Percentiles rank a stretch among this genome's conserved stretches.
These are phyloP conservation scores for Echinosophora koreensis DNA, from an alignment of 306 rosid genomes.

Conservation along the genomic window DNA sequence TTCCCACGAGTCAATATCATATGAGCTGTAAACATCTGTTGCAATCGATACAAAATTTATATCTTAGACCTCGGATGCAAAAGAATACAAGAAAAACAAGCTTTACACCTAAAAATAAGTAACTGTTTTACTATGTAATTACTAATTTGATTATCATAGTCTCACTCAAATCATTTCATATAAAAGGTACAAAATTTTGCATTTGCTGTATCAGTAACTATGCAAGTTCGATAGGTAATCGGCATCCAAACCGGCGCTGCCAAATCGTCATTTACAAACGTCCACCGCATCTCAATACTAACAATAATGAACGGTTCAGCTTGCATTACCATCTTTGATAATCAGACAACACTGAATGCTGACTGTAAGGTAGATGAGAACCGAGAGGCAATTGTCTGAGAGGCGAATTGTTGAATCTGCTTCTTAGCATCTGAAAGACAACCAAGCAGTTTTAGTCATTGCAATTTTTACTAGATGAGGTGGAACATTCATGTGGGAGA, in stretches of 20 bases:
- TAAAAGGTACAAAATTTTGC: constrained; percentile 53
- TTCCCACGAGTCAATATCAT: constrained; percentile 25
- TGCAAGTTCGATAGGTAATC: constrained; percentile 46
- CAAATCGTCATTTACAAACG: constrained; percentile 65
- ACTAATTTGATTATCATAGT: constrained; percentile 20
- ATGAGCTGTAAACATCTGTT: constrained; percentile 4
- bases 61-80: constrained; percentile 1
- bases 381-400: constrained; percentile 83
- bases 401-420: constrained; percentile 92
- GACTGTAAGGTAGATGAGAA: constrained; percentile 84
- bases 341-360: constrained; percentile 84
- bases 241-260: constrained; percentile 42
- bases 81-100: constrained; percentile 43
- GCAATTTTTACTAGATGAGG: constrained; percentile 10
- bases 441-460: constrained; percentile 38
- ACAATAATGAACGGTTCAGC: constrained; percentile 41
- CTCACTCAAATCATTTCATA: constrained; percentile 41
- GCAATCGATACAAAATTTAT: constrained; percentile 4
- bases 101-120: constrained; percentile 47
- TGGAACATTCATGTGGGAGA: neutral
- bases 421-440: constrained; percentile 86
- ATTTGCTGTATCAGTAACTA: constrained; percentile 46
- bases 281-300: constrained; percentile 51
- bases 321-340: constrained; percentile 41
- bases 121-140: constrained; percentile 40